Evolutionary conservation across 495 filamentous ascomycete species (phyloP).

Genomic region (Neurospora sublineolata): DNA sequence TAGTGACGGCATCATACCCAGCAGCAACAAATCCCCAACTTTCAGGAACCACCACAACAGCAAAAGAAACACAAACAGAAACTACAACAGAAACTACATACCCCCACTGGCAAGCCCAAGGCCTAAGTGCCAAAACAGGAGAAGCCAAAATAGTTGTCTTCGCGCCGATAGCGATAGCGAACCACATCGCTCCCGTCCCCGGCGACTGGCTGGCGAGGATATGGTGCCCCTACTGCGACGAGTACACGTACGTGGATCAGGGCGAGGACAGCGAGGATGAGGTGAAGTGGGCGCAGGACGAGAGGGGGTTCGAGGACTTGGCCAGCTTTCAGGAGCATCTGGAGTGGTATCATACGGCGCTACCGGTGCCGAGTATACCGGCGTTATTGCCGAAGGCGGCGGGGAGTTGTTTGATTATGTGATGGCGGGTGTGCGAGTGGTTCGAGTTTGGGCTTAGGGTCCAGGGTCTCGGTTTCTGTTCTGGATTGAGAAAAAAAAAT

Average conservation of each 20-base stretch:
- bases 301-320: slow-evolving; percentile 29
- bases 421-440: neutral
- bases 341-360: slow-evolving; percentile 34
- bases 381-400: slow-evolving; percentile 2
- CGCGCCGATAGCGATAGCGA: slow-evolving; percentile 37
- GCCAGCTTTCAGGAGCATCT: slow-evolving; percentile 33
- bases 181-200: slow-evolving; percentile 31
- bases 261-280: slow-evolving; percentile 32
- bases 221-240: slow-evolving; percentile 37
- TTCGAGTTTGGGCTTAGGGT: neutral
- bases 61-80: neutral
- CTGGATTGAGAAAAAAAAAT: neutral
- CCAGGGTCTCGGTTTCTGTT: neutral
- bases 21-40: neutral
- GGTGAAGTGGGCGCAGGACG: slow-evolving; percentile 30
- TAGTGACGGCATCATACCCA: neutral
- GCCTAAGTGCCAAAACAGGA: slow-evolving; percentile 8
- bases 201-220: slow-evolving; percentile 33
- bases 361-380: slow-evolving; percentile 18
- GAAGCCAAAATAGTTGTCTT: slow-evolving; percentile 35
- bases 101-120: slow-evolving; percentile 21
- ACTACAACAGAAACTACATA: slow-evolving; percentile 10
- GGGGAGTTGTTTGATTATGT: slow-evolving; percentile 31
- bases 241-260: slow-evolving; percentile 34
- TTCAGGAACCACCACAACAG: neutral